A percentile compares a stretch with the other conserved stretches of the same genome.
Conservation (phyloP, 2,329 filamentous ascomycete genomes). For the Didymella pinodella region DNA sequence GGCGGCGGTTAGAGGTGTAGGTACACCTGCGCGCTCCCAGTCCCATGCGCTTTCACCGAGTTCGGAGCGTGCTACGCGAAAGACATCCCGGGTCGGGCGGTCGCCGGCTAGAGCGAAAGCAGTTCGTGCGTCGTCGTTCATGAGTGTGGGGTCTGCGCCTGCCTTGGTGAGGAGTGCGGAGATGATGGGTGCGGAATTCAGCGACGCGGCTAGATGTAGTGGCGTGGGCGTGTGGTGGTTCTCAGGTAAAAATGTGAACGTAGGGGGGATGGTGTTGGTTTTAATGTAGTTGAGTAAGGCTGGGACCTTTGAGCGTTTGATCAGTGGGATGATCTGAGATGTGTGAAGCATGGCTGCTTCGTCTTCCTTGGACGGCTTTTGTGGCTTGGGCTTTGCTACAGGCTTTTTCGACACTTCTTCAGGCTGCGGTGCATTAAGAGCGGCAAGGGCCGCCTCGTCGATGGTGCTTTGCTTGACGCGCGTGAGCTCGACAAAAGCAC, state of each 20-base stretch:
- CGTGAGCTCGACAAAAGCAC: conserved; percentile 92
- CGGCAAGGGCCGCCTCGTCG: conserved; percentile 67
- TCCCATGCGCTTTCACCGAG: conserved; percentile 79
- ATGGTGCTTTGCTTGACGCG: conserved; percentile 85
- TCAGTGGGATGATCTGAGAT: conserved; percentile 84
- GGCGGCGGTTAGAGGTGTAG: conserved; percentile 71
- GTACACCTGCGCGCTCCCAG: conserved; percentile 80
- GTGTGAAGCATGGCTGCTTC: conserved; percentile 85
- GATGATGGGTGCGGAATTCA: conserved; percentile 81
- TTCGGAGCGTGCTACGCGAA: conserved; percentile 84
- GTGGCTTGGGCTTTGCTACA: conserved; percentile 57
- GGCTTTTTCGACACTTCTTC: conserved; percentile 51
- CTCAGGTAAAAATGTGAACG: conserved; percentile 78
- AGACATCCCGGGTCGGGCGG: conserved; percentile 84
- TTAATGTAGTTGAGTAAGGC: conserved; percentile 84
- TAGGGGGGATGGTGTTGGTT: conserved; percentile 73
- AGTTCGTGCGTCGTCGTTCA: conserved; percentile 74
- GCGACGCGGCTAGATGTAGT: conserved; percentile 83
- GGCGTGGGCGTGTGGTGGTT: conserved; percentile 82
- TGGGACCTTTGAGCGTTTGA: conserved; percentile 88
- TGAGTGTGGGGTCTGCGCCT: conserved; percentile 74
- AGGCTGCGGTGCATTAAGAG: conserved; percentile 55
- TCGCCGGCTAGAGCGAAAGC: conserved; percentile 89
- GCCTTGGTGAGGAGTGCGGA: conserved; percentile 77
- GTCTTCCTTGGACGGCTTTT: conserved; percentile 80